Percentiles rank a stretch among this genome's conserved stretches.
phyloP scores from a whole-genome alignment of 1,284 basidiomycete species.

The Trametes sp. region DNA sequence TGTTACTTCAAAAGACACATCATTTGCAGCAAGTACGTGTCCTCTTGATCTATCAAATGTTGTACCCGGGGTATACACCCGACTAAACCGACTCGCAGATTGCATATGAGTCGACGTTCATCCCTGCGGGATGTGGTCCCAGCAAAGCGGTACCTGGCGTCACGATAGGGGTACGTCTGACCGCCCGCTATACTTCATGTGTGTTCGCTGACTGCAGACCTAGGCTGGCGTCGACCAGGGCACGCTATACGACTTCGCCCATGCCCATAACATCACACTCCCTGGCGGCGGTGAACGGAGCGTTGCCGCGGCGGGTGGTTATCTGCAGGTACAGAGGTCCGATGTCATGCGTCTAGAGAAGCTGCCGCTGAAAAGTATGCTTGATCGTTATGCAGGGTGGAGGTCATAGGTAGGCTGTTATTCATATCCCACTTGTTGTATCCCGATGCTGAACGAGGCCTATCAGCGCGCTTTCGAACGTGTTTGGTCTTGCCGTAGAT shows the following conservation, averaged over 20 bases:
- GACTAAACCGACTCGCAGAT: constrained; percentile 18
- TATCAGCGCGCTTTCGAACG: constrained; percentile 43
- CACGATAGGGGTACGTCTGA: no score
- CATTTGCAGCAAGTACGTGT: neutral
- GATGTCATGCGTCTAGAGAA: neutral
- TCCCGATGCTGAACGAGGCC: neutral
- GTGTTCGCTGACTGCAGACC: constrained; percentile 1
- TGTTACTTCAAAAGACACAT: neutral
- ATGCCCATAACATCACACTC: constrained; percentile 38
- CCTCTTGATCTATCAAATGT: no score
- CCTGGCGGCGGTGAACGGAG: constrained; percentile 40
- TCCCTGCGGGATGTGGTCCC: constrained; percentile 30
- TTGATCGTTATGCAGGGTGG: no score
- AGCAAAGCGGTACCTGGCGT: neutral
- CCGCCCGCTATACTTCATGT: neutral
- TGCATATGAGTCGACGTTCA: constrained; percentile 25
- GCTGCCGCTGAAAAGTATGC: no score
- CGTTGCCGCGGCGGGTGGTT: constrained; percentile 41
- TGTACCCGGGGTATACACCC: neutral
- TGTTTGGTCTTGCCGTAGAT: constrained; percentile 49
- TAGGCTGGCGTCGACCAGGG: no score
- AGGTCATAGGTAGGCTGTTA: neutral
- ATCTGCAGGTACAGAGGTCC: constrained; percentile 29
- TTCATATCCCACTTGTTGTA: no score
- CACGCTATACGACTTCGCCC: no score